Evolutionary conservation across 768 basidiomycete species (phyloP), one percentile per base, ranked within the genome.

Genomic region (Rhodotorula sphaerocarpa): DNA sequence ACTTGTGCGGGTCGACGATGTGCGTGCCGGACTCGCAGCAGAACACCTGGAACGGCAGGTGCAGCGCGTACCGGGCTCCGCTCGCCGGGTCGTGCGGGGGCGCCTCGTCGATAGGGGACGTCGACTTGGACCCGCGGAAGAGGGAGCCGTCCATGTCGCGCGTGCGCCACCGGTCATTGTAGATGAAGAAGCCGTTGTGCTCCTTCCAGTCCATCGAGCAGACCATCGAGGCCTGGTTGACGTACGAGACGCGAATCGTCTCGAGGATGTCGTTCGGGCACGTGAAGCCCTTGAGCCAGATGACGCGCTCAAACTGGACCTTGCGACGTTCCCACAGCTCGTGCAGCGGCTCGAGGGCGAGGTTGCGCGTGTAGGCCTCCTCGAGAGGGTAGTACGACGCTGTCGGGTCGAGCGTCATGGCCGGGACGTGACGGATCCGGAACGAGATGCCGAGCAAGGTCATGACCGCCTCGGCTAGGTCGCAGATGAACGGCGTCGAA

Each of bases 171-270:
- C 91, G 93, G 76, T 96, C 93, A 23, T 92, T 96, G 77, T 95
- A 97, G 69, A 96, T 91, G 79, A 96, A 99, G 76, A 90, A 87
- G 0, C 91, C 91, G 67, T 90, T 88, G 72, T 91, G 87, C 75
- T 99, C 92, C 16, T 91, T 93, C 95, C 95, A 99, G 73, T 99
- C 95, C 93, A 97, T 97, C n/a, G 92, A 93, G 73, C 95, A 97
- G 3, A 96, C 90, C 89, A 99, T 90, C 0, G 91, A 89, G 5
- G 95, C 95, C 69, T 91, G 83, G 73, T 97, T 99, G 36, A 82
- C 81, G 69, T 86, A 80, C 74, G 87, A 89, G 64, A 96, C 86
- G 66, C 91, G 85, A 73, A 97, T 84, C 28, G 88, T 93, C 76
- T 99, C 95, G 55, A 99, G 79, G 51, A 99, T 91, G 74, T 99